These are phyloP conservation scores for Polytolypa hystricis DNA, from an alignment of 2,329 filamentous ascomycete species.

Conservation along the genomic window DNA sequence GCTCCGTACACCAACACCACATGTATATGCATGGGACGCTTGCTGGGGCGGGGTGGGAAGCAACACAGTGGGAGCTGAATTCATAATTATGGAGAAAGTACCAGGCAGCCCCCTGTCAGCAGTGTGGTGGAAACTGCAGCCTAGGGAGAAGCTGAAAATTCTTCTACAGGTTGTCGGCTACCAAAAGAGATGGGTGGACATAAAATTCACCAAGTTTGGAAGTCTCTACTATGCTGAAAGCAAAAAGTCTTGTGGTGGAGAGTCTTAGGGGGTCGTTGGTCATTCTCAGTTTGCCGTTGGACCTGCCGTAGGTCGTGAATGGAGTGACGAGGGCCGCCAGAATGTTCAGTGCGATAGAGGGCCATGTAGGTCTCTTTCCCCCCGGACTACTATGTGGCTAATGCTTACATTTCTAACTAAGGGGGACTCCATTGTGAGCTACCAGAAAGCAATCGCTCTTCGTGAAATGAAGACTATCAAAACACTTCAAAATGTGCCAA, in stretches of 20 bases:
- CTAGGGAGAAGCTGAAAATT: conserved; percentile 2
- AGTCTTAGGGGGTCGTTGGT: conserved; percentile 1
- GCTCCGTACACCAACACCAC: neutral
- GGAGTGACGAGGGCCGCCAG: conserved; percentile 14
- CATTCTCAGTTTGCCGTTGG: conserved; percentile 18
- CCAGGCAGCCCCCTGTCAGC: conserved; percentile 17
- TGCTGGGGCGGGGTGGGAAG: neutral
- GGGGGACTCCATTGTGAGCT: conserved; percentile 2
- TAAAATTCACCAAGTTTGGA: conserved; percentile 4
- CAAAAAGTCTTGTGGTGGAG: neutral
- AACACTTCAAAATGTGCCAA: neutral
- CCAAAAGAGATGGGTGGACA: conserved; percentile 5
- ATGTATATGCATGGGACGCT: conserved; percentile 1
- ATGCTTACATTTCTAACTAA: neutral
- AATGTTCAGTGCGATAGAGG: conserved; percentile 4
- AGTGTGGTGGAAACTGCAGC: conserved; percentile 15
- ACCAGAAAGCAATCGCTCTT: conserved; percentile 4
- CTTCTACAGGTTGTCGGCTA: conserved; percentile 5
- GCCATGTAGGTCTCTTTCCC: conserved; percentile 2
- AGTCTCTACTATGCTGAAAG: conserved; percentile 7
- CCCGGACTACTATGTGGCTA: neutral
- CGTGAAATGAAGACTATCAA: conserved; percentile 5
- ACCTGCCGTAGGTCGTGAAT: conserved; percentile 19
- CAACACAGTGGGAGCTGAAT: conserved; percentile 25
- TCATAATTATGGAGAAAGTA: conserved; percentile 25